Percentiles rank a stretch among this genome's conserved stretches.
These are phyloP conservation scores for Brasilioporus rufonigricans DNA, from an alignment of 768 basidiomycete genomes.

Conservation along the genomic window DNA sequence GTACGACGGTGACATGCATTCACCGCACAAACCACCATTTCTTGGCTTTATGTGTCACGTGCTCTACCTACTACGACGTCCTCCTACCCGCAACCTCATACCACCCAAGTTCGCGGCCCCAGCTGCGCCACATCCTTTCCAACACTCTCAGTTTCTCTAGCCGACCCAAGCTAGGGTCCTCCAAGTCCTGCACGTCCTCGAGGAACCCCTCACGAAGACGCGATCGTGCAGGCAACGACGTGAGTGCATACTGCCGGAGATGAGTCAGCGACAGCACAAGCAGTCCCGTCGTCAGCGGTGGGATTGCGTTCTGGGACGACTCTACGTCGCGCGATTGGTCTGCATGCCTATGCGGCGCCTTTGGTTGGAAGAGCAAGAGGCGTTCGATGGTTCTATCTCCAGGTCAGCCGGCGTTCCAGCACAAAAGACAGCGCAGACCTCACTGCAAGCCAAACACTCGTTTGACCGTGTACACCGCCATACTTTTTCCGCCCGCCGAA, in stretches of 20 bases:
- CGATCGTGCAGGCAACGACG: constrained; percentile 53
- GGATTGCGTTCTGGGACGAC: constrained; percentile 19
- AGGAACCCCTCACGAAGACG: constrained; percentile 75
- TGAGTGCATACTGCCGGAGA: constrained; percentile 63
- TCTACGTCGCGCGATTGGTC: constrained; percentile 1
- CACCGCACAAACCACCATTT: too few relatives aligned
- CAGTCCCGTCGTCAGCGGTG: constrained; percentile 68
- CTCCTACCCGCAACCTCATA: constrained; percentile 6
- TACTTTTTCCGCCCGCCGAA: constrained; percentile 49
- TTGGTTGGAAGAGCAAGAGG: constrained; percentile 54
- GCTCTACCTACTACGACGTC: neutral
- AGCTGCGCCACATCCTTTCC: constrained; percentile 86
- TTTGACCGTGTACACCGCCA: constrained; percentile 55
- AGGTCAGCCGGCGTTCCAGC: constrained; percentile 5
- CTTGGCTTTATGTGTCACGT: too few relatives aligned
- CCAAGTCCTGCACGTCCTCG: constrained; percentile 80
- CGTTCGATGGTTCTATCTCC: constrained; percentile 60
- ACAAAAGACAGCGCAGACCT: constrained; percentile 40
- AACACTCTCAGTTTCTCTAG: constrained; percentile 76
- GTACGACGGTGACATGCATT: constrained; percentile 20
- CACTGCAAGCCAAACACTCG: constrained; percentile 68
- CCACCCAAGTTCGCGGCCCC: constrained; percentile 74
- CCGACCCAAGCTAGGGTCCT: constrained; percentile 65
- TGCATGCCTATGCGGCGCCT: constrained; percentile 15
- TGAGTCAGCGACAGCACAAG: constrained; percentile 68